Conservation (phyloP, 495 filamentous ascomycete species). For the Podospora comata region DNA sequence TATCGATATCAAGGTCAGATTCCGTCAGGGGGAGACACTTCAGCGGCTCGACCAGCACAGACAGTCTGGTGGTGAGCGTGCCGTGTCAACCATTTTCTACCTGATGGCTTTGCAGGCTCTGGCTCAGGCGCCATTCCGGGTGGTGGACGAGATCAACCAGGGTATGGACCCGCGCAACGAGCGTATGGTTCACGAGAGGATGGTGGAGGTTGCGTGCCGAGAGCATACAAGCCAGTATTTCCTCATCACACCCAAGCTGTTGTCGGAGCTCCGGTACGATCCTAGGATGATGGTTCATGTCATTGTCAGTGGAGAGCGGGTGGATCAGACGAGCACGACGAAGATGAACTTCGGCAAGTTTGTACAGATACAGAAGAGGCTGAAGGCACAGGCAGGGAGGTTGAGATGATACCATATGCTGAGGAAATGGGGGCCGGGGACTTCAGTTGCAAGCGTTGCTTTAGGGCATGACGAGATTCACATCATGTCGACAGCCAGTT, state of each 20-base stretch:
- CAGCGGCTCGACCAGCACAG: slow-evolving; percentile 84
- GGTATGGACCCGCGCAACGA: slow-evolving; percentile 99
- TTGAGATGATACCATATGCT: background rate
- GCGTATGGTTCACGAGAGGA: slow-evolving; percentile 91
- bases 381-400: slow-evolving; percentile 18
- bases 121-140: slow-evolving; percentile 94
- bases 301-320: slow-evolving; percentile 88
- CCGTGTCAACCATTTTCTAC: slow-evolving; percentile 98
- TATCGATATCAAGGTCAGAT: slow-evolving; percentile 90
- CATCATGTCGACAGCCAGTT: background rate
- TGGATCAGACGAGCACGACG: slow-evolving; percentile 53
- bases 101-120: slow-evolving; percentile 96
- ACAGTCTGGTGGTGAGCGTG: slow-evolving; percentile 93
- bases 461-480: slow-evolving; percentile 1
- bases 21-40: slow-evolving; percentile 80
- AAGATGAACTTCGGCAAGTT: slow-evolving; percentile 57
- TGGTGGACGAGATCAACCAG: slow-evolving; percentile 99
- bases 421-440: background rate
- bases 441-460: background rate
- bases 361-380: slow-evolving; percentile 43
- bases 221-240: slow-evolving; percentile 76
- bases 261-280: slow-evolving; percentile 81
- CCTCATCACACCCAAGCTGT: slow-evolving; percentile 96
- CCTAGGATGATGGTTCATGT: slow-evolving; percentile 87
- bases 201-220: slow-evolving; percentile 89